These are phyloP conservation scores for Pythium phragmiticola DNA, from an alignment of 352 stramenopile species.

Conservation along the genomic window DNA sequence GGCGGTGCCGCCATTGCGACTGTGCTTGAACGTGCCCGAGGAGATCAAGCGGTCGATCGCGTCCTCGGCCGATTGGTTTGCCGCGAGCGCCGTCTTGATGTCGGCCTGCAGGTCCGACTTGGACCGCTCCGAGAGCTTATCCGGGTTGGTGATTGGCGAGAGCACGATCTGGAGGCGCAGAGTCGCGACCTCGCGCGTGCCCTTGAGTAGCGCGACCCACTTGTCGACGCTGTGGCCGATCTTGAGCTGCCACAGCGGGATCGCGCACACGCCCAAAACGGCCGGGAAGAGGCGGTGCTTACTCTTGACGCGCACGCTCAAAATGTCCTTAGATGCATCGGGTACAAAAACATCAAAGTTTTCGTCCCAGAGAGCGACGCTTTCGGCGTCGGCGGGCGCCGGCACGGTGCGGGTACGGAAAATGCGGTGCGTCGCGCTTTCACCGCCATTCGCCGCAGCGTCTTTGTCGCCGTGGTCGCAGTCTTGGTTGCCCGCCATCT, in stretches of 20 bases:
- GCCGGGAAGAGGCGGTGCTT: slow-evolving; percentile 23
- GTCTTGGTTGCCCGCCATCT: slow-evolving; percentile 21
- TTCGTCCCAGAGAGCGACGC: slow-evolving; percentile 46
- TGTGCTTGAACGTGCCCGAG: slow-evolving; percentile 12
- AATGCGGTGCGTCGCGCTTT: slow-evolving; percentile 34
- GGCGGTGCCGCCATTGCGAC: neutral
- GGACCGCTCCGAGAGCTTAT: slow-evolving; percentile 9
- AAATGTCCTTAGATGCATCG: slow-evolving; percentile 23
- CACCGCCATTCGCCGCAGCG: neutral
- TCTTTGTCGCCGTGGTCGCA: slow-evolving; percentile 1
- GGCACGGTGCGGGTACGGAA: slow-evolving; percentile 43
- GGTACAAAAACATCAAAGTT: slow-evolving; percentile 46
- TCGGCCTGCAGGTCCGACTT: slow-evolving; percentile 39
- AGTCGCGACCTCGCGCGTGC: slow-evolving; percentile 23
- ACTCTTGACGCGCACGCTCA: slow-evolving; percentile 32
- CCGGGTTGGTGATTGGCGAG: slow-evolving; percentile 9
- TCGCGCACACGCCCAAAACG: slow-evolving; percentile 21
- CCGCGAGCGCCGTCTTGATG: slow-evolving; percentile 43
- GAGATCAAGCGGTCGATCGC: slow-evolving; percentile 57
- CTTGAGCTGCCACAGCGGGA: slow-evolving; percentile 24
- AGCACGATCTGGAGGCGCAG: slow-evolving; percentile 28
- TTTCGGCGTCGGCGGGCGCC: slow-evolving; percentile 6
- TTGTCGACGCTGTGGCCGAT: slow-evolving; percentile 21
- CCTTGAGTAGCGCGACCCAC: slow-evolving; percentile 29
- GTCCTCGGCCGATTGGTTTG: slow-evolving; percentile 56